phyloP scores from a whole-genome alignment of 2,329 filamentous ascomycete species.

The Cytospora piceae region DNA sequence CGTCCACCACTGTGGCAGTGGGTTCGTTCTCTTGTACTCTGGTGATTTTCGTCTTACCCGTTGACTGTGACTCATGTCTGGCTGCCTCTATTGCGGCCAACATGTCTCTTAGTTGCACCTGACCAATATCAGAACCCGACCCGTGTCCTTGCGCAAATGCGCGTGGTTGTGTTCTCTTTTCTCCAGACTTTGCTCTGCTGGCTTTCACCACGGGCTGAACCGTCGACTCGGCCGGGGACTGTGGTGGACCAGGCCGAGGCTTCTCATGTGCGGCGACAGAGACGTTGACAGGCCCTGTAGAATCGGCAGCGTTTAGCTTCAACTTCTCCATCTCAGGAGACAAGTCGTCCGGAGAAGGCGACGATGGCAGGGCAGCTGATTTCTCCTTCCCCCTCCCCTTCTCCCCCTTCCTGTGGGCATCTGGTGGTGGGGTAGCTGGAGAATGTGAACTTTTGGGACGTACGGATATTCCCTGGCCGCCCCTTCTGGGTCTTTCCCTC shows the following conservation, averaged over 20 bases:
- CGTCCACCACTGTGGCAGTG: background rate
- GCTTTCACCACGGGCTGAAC: conserved; percentile 26
- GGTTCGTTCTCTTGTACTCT: background rate
- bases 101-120: background rate
- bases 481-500: conserved; percentile 22
- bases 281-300: conserved; percentile 25
- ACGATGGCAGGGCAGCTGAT: conserved; percentile 18
- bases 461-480: conserved; percentile 29
- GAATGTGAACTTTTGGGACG: conserved; percentile 27
- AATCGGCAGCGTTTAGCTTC: conserved; percentile 27
- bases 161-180: conserved; percentile 4
- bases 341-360: conserved; percentile 18
- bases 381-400: conserved; percentile 2
- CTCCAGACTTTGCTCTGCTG: conserved; percentile 1
- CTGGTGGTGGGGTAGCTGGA: conserved; percentile 19
- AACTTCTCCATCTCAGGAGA: conserved; percentile 26
- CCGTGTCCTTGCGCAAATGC: conserved; percentile 18
- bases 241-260: conserved; percentile 17
- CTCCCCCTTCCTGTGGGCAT: conserved; percentile 19
- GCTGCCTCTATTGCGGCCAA: background rate
- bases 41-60: background rate
- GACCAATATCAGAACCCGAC: background rate
- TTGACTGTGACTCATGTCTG: conserved; percentile 9
- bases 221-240: conserved; percentile 21
- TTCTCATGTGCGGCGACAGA: conserved; percentile 20